Percentiles rank a stretch among this genome's conserved stretches.
Conservation (phyloP, 2,329 filamentous ascomycete species). For the Ambrosiella cleistominuta region DNA sequence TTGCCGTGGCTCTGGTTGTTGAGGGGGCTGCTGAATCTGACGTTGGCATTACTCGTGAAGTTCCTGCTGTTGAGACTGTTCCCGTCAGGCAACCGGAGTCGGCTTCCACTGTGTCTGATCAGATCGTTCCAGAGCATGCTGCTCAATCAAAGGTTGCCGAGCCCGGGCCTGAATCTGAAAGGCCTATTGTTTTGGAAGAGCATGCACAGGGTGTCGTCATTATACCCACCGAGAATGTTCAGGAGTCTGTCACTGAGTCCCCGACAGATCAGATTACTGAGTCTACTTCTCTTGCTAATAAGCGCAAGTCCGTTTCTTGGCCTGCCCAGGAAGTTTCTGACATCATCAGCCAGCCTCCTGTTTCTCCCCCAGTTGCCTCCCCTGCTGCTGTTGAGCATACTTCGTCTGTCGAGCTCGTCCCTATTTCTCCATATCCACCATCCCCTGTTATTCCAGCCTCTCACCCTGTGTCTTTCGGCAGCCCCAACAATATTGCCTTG, state of each 20-base stretch:
- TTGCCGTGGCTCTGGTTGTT: too few species aligned
- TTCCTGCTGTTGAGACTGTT: too few species aligned
- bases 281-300: not conserved
- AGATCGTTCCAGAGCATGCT: too few species aligned
- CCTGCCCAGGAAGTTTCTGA: not conserved
- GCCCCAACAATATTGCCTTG: not conserved
- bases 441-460: too few species aligned
- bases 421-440: not conserved
- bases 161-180: not conserved
- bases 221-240: not conserved
- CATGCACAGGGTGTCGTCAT: too few species aligned
- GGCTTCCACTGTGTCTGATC: too few species aligned
- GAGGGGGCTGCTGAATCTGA: too few species aligned
- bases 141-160: too few species aligned
- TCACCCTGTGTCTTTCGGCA: not conserved
- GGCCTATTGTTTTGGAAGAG: not conserved
- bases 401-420: not conserved
- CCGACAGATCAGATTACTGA: not conserved
- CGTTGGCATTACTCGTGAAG: too few species aligned
- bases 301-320: conserved; percentile 3
- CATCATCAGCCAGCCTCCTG: not conserved
- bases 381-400: not conserved
- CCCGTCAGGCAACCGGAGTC: too few species aligned
- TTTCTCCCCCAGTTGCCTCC: not conserved
- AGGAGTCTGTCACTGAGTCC: not conserved